Evolutionary conservation across 2,329 filamentous ascomycete species (phyloP), one percentile per base, ranked within the genome.

Genomic region (Xylaria sp.): DNA sequence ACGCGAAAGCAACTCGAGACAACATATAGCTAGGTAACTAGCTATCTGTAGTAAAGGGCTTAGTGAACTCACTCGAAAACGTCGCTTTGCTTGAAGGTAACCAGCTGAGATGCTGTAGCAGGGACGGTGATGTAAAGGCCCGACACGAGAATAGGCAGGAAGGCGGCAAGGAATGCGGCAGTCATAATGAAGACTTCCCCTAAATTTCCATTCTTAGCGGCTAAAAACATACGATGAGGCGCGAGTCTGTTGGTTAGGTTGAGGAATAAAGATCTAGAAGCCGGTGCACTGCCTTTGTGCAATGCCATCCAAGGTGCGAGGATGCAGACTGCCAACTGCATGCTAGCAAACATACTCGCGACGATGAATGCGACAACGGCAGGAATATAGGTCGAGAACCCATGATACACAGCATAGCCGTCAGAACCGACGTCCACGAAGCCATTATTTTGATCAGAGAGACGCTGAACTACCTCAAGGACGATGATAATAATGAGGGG

Each of bases 241-340:
- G 54, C 58, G 23, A 69, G 67, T 40, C 67, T 38, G 38, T 66
- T 69, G 9, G 59, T 69, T 13, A 69, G 38, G 40, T 69, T 69
- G 10, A 69, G 59, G 20, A 66, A 66, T 31, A 69, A 56, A 44
- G 67, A 69, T 40, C 59, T 44, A n/a, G 67, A 69, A 38, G 67
- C 67, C 13, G 67, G 58, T 13, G 67, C 67, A 13, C 63, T 69
- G 6, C 67, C 67, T 20, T 33, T 48, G n/a, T 69, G 63, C 28
- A 69, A 44, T 10, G 67, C 67, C 28, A 69, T 28, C 67, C 67
- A 69, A 38, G 67, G 67, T 4, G 58, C 53, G 9, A 69, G 59
- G 10, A 66, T 66, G 40, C 63, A 63, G 28, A 66, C 59, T 10
- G 63, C 38, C 1, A 66, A 36, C 20, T 62, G 67, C 36, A 69